Evolutionary conservation across 192 early-diverging fungal genomes (phyloP), one percentile per base, ranked within the genome.

Genomic region (Lobulomyces angularis): DNA sequence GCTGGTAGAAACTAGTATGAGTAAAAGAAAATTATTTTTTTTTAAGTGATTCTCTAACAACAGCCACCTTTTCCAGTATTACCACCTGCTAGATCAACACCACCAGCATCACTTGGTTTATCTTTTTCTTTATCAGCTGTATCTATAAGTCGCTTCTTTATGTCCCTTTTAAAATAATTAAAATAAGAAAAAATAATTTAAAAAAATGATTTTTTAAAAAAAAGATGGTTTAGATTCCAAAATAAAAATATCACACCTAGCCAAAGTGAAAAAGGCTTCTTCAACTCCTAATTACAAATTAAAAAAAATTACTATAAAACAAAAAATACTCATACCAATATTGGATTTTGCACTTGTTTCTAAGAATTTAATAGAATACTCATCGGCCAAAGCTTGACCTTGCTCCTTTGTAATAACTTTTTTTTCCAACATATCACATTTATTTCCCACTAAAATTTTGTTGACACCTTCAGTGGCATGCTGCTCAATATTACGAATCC

Each of bases 71-170:
- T 16, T 32, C 16, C 16, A 12, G 12, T 12, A 16, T 12, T 16
- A 12, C 31, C 16, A 16, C 12, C 31, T 32, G 31, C 31, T 32
- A 16, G 12, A 32, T 32, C 16, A 32, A 32, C 16, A 32, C 16
- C 31, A 12, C 12, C 31, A 32, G 12, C 16, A 12, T 12, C 12
- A 32, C 43, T 50, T 12, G 51, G 37, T 32, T 65, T 69, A 34
- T 68, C 62, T 32, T 41, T 50, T 45, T 74, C 66, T 38, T 68
- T 59, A 28, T 81, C 69, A 20, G 79, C 69, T 11, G 86, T 83
- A 58, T 97, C 93, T 50, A 97, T 91, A 53, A 97, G 69, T 25
- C 93, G 85, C 70, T 87, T 91, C 65, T 97, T 97, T 71, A 97
- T 94, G 52, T 97, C 93, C 50, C 88, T 88, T 34, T 3, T n/a